phyloP scores from a whole-genome alignment of 2,329 filamentous ascomycete genomes.

The Davidsoniella neocaledoniae region DNA sequence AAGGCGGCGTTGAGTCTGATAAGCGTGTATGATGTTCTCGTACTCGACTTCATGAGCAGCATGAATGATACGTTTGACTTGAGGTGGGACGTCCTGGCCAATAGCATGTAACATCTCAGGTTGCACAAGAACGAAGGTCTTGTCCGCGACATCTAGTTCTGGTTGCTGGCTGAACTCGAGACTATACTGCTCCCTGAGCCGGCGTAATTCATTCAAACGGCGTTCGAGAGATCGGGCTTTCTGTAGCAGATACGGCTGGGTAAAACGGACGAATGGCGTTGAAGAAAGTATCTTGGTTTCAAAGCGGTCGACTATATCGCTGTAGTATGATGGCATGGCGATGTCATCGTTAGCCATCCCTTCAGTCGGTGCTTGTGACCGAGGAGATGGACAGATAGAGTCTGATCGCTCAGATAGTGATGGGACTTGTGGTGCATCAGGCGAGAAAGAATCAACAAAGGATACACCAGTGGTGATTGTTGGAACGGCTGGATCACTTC shows the following conservation, averaged over 20 bases:
- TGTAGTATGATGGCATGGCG: conserved; percentile 81
- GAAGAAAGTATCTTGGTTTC: conserved; percentile 86
- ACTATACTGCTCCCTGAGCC: conserved; percentile 53
- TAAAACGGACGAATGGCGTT: conserved; percentile 91
- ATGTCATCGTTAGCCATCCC: conserved; percentile 36
- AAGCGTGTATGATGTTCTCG: conserved; percentile 84
- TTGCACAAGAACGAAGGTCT: conserved; percentile 71
- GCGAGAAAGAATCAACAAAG: no score
- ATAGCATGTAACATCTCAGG: conserved; percentile 89
- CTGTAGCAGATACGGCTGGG: conserved; percentile 83
- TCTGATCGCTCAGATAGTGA: no score
- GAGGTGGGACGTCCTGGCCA: conserved; percentile 60
- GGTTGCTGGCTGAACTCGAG: conserved; percentile 4
- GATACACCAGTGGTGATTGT: no score
- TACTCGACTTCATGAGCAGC: conserved; percentile 95
- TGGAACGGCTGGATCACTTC: no score
- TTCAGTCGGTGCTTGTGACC: no score
- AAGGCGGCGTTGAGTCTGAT: conserved; percentile 82
- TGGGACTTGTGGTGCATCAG: no score
- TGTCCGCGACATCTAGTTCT: conserved; percentile 36
- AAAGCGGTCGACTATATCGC: conserved; percentile 85
- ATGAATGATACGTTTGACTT: conserved; percentile 84
- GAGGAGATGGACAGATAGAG: no score
- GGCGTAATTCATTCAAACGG: conserved; percentile 63
- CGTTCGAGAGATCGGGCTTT: conserved; percentile 82